Percentiles rank a stretch among this genome's conserved stretches.
Evolutionary conservation across 2,329 filamentous ascomycete genomes (phyloP).

Genomic region (Dactylellina sp.): DNA sequence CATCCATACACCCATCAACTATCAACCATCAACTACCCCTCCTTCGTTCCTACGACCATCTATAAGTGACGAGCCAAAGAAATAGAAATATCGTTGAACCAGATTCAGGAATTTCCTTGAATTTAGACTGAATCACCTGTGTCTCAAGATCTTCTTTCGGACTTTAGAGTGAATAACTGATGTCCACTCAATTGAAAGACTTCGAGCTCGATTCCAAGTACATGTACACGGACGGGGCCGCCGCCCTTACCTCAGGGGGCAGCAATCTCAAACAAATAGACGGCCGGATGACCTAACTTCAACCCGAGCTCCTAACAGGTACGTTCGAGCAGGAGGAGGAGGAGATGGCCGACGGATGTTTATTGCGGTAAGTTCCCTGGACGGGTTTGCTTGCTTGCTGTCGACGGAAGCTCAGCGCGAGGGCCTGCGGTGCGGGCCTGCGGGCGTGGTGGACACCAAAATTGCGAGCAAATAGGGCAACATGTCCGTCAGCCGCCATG

Average conservation of each 20-base stretch:
- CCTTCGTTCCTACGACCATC: too few species aligned
- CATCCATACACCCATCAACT: not conserved
- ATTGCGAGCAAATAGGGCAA: constrained; percentile 50
- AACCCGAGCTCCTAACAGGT: constrained; percentile 15
- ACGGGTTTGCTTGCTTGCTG: not conserved
- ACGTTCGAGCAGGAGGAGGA: not conserved
- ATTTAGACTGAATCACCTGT: constrained; percentile 34
- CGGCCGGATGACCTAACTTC: not conserved
- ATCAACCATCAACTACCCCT: constrained; percentile 11
- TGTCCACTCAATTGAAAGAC: too few species aligned
- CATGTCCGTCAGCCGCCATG: constrained; percentile 48
- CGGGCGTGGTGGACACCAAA: constrained; percentile 35
- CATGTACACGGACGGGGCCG: constrained; percentile 8
- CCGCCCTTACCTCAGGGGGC: constrained; percentile 22
- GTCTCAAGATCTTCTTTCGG: constrained; percentile 17
- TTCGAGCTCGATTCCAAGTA: too few species aligned
- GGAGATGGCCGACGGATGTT: constrained; percentile 32
- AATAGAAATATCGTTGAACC: constrained; percentile 12
- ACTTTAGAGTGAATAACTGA: constrained; percentile 33
- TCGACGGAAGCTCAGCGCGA: constrained; percentile 19
- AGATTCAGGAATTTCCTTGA: constrained; percentile 24
- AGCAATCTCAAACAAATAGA: constrained; percentile 9
- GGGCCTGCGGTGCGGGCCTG: not conserved
- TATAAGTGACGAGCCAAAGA: not conserved
- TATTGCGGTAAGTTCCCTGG: constrained; percentile 33